A percentile compares a stretch with the other conserved stretches of the same genome.
Conservation (phyloP, 495 filamentous ascomycete genomes). For the Venustampulla echinocandica region DNA sequence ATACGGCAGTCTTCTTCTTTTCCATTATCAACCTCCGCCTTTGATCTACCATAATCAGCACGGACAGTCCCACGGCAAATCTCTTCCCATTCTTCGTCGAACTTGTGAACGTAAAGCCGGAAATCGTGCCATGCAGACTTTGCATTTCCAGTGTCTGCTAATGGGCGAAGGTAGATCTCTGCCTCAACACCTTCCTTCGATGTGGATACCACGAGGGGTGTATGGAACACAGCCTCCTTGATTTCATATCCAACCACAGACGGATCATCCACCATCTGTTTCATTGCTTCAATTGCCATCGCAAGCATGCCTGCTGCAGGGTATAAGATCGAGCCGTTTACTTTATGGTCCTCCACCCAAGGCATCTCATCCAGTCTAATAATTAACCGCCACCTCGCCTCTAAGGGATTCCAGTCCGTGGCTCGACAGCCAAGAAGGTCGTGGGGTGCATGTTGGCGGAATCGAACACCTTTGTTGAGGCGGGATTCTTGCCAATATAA, state of each 20-base stretch:
- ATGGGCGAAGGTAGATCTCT: not conserved
- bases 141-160: not conserved
- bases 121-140: not conserved
- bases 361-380: slow-evolving; percentile 12
- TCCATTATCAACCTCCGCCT: not conserved
- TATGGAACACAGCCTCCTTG: not conserved
- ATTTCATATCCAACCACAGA: not conserved
- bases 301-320: slow-evolving; percentile 37
- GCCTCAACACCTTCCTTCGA: not conserved
- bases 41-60: not conserved
- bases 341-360: slow-evolving; percentile 17
- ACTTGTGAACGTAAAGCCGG: not conserved
- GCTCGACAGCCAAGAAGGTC: slow-evolving; percentile 25
- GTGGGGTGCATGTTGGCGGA: slow-evolving; percentile 20
- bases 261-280: not conserved
- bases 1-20: too few relatives aligned
- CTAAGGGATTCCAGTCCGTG: slow-evolving; percentile 18
- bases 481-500: slow-evolving; percentile 26
- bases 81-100: not conserved
- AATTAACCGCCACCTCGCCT: slow-evolving; percentile 28
- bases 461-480: slow-evolving; percentile 22
- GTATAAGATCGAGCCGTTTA: slow-evolving; percentile 17
- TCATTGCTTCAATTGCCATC: slow-evolving; percentile 31
- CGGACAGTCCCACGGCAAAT: not conserved
- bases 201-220: not conserved